These are phyloP conservation scores for Cutaneotrichosporon mucoides DNA, from an alignment of 1,284 basidiomycete genomes.

Conservation along the genomic window DNA sequence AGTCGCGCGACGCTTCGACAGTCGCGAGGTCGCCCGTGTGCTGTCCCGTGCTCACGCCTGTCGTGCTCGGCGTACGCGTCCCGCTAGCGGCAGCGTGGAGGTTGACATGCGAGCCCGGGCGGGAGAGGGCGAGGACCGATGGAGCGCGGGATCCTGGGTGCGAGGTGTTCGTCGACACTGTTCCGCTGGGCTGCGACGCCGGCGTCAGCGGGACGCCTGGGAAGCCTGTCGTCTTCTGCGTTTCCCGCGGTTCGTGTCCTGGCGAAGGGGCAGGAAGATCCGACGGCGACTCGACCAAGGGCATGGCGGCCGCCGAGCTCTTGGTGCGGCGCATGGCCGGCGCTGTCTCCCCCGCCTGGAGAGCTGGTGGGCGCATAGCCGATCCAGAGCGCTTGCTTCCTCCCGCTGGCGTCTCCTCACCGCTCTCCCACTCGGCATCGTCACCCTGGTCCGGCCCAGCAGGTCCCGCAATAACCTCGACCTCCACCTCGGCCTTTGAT, in stretches of 20 bases:
- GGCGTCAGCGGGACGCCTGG: constrained; percentile 3
- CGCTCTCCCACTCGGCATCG: constrained; percentile 21
- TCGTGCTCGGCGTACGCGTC: not conserved
- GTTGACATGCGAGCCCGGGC: not conserved
- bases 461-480: constrained; percentile 13
- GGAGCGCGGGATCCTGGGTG: not conserved
- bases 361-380: not conserved
- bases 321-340: not conserved
- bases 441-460: constrained; percentile 2
- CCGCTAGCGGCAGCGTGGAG: not conserved
- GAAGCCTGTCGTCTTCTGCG: constrained; percentile 12
- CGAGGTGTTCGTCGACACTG: not conserved
- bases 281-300: not conserved
- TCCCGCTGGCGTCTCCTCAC: constrained; percentile 14
- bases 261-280: constrained; percentile 1
- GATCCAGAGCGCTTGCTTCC: not conserved
- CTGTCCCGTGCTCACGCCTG: not conserved
- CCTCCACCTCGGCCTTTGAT: constrained; percentile 1
- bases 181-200: not conserved
- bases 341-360: not conserved
- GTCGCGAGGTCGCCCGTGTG: not conserved
- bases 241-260: constrained; percentile 8
- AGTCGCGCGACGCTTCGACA: not conserved
- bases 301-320: not conserved
- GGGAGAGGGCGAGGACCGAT: not conserved